Percentiles rank a stretch among this genome's conserved stretches.
phyloP scores from a whole-genome alignment of 2,329 filamentous ascomycete species.

The Myriangium duriaei region DNA sequence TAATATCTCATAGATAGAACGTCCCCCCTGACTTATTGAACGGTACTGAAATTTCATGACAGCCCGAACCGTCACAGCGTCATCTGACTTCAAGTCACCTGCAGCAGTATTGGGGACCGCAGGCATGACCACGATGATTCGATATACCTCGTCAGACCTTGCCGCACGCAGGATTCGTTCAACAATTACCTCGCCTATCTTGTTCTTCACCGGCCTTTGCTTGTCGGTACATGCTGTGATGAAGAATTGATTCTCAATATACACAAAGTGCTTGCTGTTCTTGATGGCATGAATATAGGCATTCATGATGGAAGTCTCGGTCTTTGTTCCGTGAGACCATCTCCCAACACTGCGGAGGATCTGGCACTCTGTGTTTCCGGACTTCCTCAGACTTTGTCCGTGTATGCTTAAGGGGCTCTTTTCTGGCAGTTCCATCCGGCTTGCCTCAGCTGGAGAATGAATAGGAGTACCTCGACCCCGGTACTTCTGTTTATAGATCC shows the following conservation, averaged over 20 bases:
- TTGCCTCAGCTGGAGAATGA: constrained; percentile 23
- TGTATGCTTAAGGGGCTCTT: constrained; percentile 12
- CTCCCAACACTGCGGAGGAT: constrained; percentile 51
- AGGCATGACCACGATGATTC: constrained; percentile 66
- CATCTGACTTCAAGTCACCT: constrained; percentile 62
- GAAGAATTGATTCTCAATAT: constrained; percentile 60
- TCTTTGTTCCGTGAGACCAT: constrained; percentile 47
- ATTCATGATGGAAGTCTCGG: constrained; percentile 73
- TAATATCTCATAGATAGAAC: constrained; percentile 65
- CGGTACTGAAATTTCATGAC: constrained; percentile 85
- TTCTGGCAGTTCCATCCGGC: constrained; percentile 15
- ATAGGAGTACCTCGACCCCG: constrained; percentile 36
- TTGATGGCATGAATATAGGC: constrained; percentile 77
- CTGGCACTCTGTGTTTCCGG: constrained; percentile 43
- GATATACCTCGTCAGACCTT: constrained; percentile 52
- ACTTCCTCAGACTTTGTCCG: constrained; percentile 15
- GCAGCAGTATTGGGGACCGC: constrained; percentile 73
- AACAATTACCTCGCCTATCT: constrained; percentile 67
- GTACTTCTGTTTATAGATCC: constrained; percentile 78
- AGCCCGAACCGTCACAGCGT: constrained; percentile 61
- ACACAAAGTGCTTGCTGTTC: constrained; percentile 84
- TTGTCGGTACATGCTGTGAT: constrained; percentile 64
- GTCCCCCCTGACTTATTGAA: constrained; percentile 62
- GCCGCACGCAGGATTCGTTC: constrained; percentile 63
- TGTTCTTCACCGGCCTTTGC: constrained; percentile 62